Base-by-base conservation (phyloP, 2,329 filamentous ascomycete species). In the Pseudohalonectria lignicola region DNA sequence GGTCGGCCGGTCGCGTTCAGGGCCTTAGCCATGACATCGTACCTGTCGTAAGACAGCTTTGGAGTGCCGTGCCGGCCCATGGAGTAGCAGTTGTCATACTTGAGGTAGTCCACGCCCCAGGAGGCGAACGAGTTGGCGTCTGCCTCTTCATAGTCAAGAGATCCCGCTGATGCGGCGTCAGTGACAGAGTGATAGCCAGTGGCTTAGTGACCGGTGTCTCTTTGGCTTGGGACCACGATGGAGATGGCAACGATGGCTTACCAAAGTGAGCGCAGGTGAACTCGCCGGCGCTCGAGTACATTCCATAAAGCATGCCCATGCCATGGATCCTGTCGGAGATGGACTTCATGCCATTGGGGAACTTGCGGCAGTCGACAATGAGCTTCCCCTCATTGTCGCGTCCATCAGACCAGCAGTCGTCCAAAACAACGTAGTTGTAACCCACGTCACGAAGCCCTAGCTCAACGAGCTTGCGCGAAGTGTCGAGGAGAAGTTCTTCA, bases 81-180 rank as follows among this genome's bases (percentile, higher is more conserved):
- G 32, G 55, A 53, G 41, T 54, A 54, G 45, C 67, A 71, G 45
- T 69, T 69, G 44, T 71, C 67, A 43, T 71, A 71, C 54, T 72
- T 72, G 28, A 71, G 53, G 36, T 70, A 70, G 45, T 71, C 67
- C 38, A 72, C 58, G 2, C 65, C 66, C 69, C 69, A 73, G 11
- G 59, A 56, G 1, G 68, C 66, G 45, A 70, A 75, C 1, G 62
- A 63, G 44, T 65, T 46, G 1, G 71, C 73, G 48, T 76, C 73
- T 9, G 67, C 51, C 4, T 57, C 49, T 45, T 77, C 73, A 43
- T 68, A 63, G 8, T 67, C 70, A 15, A 73, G 50, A 20, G 63
- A 68, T 2, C 66, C 71, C 16, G 35, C 63, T 34, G 19, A 11
- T 15, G 28, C 28, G 12, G 28, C 28, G 12, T 18, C 6, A 5